Percentiles rank a stretch among this genome's conserved stretches.
Conservation (phyloP, 106 monocot species). For the Acorus calamus region DNA sequence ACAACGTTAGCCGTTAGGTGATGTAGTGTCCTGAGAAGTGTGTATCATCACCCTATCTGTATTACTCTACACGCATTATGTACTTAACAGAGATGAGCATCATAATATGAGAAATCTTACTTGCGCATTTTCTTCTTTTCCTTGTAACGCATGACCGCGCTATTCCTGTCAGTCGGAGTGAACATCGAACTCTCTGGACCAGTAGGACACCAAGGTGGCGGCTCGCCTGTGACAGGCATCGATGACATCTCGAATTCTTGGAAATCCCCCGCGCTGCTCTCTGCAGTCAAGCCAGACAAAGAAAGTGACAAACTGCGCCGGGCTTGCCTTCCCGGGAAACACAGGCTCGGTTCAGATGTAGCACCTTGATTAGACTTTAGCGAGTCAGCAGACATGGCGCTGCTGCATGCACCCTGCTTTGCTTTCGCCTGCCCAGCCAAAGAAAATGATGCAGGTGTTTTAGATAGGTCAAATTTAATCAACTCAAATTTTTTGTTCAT, state of each 20-base stretch:
- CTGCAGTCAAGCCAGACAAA: conserved; percentile 77
- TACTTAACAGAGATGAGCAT: no score
- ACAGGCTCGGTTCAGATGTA: conserved; percentile 34
- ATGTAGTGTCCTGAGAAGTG: no score
- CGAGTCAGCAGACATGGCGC: conserved; percentile 48
- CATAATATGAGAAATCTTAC: conserved; percentile 26
- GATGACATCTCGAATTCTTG: conserved; percentile 61
- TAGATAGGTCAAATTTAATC: no score
- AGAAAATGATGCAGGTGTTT: conserved; percentile 6
- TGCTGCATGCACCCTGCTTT: conserved; percentile 28
- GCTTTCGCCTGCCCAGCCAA: conserved; percentile 25
- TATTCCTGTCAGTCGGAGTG: conserved; percentile 43
- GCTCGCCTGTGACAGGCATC: conserved; percentile 47
- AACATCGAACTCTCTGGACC: conserved; percentile 26
- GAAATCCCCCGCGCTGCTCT: conserved; percentile 58
- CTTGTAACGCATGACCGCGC: conserved; percentile 82
- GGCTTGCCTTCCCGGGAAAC: conserved; percentile 35
- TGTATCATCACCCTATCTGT: no score
- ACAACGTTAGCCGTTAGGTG: no score
- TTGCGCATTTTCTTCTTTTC: conserved; percentile 90
- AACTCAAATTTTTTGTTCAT: no score
- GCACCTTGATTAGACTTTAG: conserved; percentile 36
- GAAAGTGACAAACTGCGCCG: conserved; percentile 46
- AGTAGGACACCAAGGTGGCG: conserved; percentile 47
- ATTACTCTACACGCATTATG: no score